Base-by-base conservation (phyloP, 192 early-diverging fungal genomes). In the Linnemannia zychae region DNA sequence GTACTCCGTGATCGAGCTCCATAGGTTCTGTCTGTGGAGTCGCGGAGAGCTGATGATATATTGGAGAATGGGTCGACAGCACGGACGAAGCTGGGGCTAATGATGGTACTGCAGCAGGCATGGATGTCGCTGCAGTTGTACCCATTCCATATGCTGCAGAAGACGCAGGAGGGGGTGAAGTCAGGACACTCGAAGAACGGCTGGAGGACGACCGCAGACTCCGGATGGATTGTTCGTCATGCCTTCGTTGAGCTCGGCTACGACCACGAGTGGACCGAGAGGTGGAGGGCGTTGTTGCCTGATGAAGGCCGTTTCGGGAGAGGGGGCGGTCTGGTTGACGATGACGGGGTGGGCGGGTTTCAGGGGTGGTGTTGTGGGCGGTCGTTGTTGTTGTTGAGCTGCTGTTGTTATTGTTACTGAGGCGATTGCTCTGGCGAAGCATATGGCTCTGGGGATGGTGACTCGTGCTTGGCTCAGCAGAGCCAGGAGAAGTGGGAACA, bases 221-320 rank as follows among this genome's bases (percentile, higher is more conserved):
- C 11, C 77, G 77, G 18, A 79, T 72, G 24, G 77, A 79, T 34
- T 79, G 77, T 24, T 79, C 77, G 33, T 79, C 77, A 38, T 79
- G 66, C 31, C 49, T 36, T n/a, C 77, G 69, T 46, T 79, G 77
- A 5, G 72, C 71, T 36, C 71, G 69, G 40, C 70, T 72, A 0
- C 71, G 37, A n/a, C 77, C 77, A n/a, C 77, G 77, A 17, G 77
- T 60, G 6, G 71, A 65, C 20, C 77, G 77, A 67, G 12, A 15
- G 44, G 66, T 7, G 66, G 60, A 65, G n/a, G 67, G 48, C 40
- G 76, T 44, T 44, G 40, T 6, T 44, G 40, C 40, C 40, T 22
- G 11, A 2, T 57, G 68, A 20, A 53, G 20, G 40, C 40, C n/a
- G 60, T 28, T 47, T 53, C 31, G 28, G 38, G 40, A 36, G 33